Evolutionary conservation across 371 early-diverging fungal genomes (phyloP).

Genomic region (Phascolomyces articulosus): DNA sequence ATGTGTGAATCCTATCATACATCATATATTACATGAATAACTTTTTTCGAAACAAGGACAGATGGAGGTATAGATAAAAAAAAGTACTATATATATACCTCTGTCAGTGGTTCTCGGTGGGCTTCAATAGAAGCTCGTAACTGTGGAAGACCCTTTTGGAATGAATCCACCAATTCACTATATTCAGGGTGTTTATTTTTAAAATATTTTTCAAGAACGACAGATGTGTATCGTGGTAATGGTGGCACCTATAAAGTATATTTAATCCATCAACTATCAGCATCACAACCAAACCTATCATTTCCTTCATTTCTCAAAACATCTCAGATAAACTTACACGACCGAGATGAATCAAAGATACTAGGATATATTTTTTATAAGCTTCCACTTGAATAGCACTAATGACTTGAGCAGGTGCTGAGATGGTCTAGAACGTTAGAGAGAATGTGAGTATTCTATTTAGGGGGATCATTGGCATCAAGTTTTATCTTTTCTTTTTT

Average conservation of each 20-base stretch:
- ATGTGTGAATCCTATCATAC: constrained; percentile 55
- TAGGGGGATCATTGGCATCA: too few species aligned
- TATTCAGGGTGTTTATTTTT: constrained; percentile 54
- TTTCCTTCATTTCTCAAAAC: too few species aligned
- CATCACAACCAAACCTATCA: too few species aligned
- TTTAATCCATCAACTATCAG: not conserved
- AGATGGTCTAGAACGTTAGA: constrained; percentile 42
- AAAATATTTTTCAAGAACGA: constrained; percentile 50
- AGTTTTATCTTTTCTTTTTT: too few species aligned
- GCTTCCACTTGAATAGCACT: constrained; percentile 84
- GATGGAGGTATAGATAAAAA: not conserved
- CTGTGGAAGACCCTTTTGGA: constrained; percentile 41
- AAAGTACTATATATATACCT: constrained; percentile 18
- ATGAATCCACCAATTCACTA: constrained; percentile 61
- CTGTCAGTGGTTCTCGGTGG: constrained; percentile 25
- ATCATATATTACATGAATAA: not conserved
- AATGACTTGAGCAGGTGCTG: constrained; percentile 61
- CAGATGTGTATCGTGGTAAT: constrained; percentile 69
- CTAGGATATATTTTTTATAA: constrained; percentile 71
- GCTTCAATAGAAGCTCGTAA: constrained; percentile 41
- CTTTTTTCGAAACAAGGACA: too few species aligned
- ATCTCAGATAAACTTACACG: constrained; percentile 24
- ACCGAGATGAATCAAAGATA: constrained; percentile 65
- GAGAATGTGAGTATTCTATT: not conserved
- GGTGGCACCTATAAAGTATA: constrained; percentile 26